Evolutionary conservation across 257 asterid genomes (phyloP).

Genomic region (Gentiana dahurica): DNA sequence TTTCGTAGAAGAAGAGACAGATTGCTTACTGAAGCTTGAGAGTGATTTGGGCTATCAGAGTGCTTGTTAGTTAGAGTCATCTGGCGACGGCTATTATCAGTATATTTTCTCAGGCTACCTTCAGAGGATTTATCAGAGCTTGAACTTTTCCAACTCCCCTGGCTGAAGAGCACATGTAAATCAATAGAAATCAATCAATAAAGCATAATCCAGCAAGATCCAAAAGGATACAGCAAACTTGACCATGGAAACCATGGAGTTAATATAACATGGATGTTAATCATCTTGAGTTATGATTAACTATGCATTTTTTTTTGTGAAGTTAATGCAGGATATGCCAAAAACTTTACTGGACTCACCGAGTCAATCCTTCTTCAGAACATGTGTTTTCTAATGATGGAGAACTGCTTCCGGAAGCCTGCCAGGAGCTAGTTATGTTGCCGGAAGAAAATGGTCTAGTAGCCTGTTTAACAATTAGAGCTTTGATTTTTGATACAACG

Average conservation of each 20-base stretch:
- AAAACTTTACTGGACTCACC: constrained; percentile 20
- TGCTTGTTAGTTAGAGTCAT: constrained; percentile 14
- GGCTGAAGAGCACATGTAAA: constrained; percentile 22
- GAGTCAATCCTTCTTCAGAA: constrained; percentile 12
- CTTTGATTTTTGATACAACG: constrained; percentile 39
- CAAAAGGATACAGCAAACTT: too few relatives aligned
- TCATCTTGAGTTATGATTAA: too few relatives aligned
- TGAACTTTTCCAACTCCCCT: constrained; percentile 36
- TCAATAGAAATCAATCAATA: too few relatives aligned
- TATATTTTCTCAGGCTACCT: constrained; percentile 13
- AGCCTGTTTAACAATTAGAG: constrained; percentile 34
- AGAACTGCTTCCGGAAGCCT: not conserved
- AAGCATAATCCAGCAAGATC: too few relatives aligned
- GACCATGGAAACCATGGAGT: too few relatives aligned
- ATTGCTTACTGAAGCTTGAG: constrained; percentile 9
- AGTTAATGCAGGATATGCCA: too few relatives aligned
- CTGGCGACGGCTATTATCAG: constrained; percentile 6
- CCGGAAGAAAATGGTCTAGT: constrained; percentile 32
- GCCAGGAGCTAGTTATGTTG: constrained; percentile 15
- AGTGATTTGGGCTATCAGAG: constrained; percentile 8
- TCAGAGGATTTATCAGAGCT: constrained; percentile 19
- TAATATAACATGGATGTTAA: too few relatives aligned
- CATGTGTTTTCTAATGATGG: constrained; percentile 12
- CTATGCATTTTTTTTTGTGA: too few relatives aligned
- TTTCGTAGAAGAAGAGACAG: constrained; percentile 20